These are phyloP conservation scores for Vitis rupestris DNA, from an alignment of 164 flowering plant genomes.

Conservation along the genomic window DNA sequence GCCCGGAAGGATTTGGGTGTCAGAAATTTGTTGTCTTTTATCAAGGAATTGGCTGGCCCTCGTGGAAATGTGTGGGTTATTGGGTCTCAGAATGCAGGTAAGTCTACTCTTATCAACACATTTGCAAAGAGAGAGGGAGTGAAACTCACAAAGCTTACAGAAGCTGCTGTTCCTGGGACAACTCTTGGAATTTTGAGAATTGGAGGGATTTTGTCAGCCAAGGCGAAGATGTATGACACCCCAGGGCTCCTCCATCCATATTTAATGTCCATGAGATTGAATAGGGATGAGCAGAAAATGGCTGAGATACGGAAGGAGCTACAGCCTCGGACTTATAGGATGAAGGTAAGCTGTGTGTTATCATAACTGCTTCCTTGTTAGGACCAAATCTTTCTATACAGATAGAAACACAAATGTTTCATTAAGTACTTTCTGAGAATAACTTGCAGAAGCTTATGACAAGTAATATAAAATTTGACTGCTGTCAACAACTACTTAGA, in stretches of 20 bases:
- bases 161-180: conserved; percentile 95
- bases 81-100: conserved; percentile 97
- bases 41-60: conserved; percentile 90
- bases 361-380: no score
- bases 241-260: conserved; percentile 96
- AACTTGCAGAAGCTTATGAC: neutral
- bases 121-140: conserved; percentile 77
- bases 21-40: conserved; percentile 67
- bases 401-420: neutral
- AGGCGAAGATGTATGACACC: conserved; percentile 94
- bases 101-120: conserved; percentile 86
- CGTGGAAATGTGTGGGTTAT: conserved; percentile 97
- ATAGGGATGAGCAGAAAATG: conserved; percentile 92
- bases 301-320: conserved; percentile 87
- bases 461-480: neutral
- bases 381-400: neutral
- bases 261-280: conserved; percentile 78
- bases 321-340: conserved; percentile 77
- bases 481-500: neutral
- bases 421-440: neutral
- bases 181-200: conserved; percentile 93
- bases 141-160: conserved; percentile 76
- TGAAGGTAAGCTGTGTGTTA: conserved; percentile 59
- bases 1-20: conserved; percentile 85
- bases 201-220: conserved; percentile 84